Evolutionary conservation across 305 asterid genomes (phyloP), one percentile per base, ranked within the genome.

Genomic region (Solanum chacoense): DNA sequence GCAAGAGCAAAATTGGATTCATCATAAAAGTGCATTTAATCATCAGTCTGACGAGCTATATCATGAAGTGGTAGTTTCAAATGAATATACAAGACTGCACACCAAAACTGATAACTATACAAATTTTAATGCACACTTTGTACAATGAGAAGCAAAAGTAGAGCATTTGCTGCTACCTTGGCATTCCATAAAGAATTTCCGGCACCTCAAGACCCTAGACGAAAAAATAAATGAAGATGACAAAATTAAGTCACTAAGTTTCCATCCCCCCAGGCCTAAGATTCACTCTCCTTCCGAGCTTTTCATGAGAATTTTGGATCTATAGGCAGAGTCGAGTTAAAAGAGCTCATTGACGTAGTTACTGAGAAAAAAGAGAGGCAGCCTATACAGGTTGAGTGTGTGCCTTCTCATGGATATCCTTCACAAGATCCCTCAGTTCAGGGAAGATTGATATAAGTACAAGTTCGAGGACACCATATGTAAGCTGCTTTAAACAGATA

Each of bases 401-500:
- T 87, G 90, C 87, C 91, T 93, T 94, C 87, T 93, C 93, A 86
- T 94, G 99, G 89, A 95, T 93, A 91, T 97, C 98, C 91, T 90
- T 72, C 92, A 96, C 94, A 42, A 95, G 79, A 73, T 95, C 98
- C 75, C 91, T 94, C 89, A 97, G 72, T 92, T 97, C 99, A 0
- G 99, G 99, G 90, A 96, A 96, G 74, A 95, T 84, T 34, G 98
- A 93, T 84, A 96, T 74, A 29, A 97, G 94, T 67, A 95, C 93
- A 80, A 95, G 98, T 91, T 97, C 99, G 50, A 97, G 94, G 88
- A 97, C 95, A 76, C 96, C 99, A 89, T 95, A 97, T 7, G 97
- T 97, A 88, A 97, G 97, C 93, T 97, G 99, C 98, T 97, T 96
- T 92, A 97, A 90, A 87, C 99, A 97, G 73, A 95, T 92, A 34